Conservation (phyloP, 345 rosid genomes). For the Acer campestre region DNA sequence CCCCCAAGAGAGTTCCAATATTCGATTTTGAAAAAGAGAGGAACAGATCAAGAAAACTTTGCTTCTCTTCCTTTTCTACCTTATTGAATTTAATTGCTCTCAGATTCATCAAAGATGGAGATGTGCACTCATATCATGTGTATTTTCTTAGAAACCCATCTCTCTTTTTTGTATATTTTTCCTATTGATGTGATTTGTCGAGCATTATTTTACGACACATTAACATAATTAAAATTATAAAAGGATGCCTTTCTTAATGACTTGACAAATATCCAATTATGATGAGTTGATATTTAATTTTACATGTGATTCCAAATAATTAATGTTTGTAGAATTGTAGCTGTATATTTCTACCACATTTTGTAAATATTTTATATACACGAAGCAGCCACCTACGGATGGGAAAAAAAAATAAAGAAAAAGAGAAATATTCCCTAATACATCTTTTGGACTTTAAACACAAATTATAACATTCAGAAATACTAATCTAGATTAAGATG, state of each 20-base stretch:
- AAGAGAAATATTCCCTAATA: conserved; percentile 8
- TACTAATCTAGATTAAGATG: background rate
- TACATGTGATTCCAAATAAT: conserved; percentile 8
- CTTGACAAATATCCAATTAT: background rate
- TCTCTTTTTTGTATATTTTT: background rate
- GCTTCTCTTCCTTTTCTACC: background rate
- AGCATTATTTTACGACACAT: conserved; percentile 13
- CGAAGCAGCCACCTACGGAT: background rate
- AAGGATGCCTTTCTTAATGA: conserved; percentile 1
- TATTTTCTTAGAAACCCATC: background rate
- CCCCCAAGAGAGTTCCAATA: background rate
- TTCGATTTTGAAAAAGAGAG: background rate
- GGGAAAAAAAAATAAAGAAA: background rate
- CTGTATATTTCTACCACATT: background rate
- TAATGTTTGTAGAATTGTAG: background rate
- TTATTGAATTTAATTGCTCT: background rate
- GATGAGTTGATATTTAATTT: conserved; percentile 6
- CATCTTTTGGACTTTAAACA: conserved; percentile 20
- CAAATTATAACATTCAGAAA: background rate
- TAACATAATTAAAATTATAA: background rate
- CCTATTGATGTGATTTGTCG: conserved; percentile 1
- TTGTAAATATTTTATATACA: background rate
- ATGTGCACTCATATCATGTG: background rate
- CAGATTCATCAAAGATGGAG: conserved; percentile 5
- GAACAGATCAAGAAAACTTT: background rate